These are phyloP conservation scores for Colletotrichum theobromicola DNA, from an alignment of 2,329 filamentous ascomycete genomes.

Conservation along the genomic window DNA sequence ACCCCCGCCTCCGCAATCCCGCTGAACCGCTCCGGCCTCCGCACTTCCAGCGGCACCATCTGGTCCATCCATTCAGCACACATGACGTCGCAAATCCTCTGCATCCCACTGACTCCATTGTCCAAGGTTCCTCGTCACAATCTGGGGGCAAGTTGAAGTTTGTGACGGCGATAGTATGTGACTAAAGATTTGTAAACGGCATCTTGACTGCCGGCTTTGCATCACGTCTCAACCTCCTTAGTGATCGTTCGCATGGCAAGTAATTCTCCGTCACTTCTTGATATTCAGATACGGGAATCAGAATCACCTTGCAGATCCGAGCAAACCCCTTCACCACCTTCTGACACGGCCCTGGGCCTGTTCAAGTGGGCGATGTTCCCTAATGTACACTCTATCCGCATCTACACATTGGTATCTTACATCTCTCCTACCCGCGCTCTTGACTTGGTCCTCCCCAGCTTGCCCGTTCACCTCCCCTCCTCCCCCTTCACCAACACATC, in stretches of 20 bases:
- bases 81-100: neutral
- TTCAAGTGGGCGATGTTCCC: neutral
- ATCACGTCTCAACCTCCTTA: neutral
- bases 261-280: neutral
- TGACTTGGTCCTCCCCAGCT: too few species aligned
- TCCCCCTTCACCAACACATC: slow-evolving; percentile 31
- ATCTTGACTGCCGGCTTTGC: neutral
- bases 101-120: too few species aligned
- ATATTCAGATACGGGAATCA: neutral
- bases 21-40: neutral
- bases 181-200: neutral
- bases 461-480: neutral
- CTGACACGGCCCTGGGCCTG: neutral
- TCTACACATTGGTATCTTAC: slow-evolving; percentile 4
- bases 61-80: neutral
- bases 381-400: slow-evolving; percentile 8
- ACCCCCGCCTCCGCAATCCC: neutral
- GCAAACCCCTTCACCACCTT: neutral
- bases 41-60: neutral
- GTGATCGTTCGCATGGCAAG: neutral
- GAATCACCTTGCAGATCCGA: neutral
- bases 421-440: too few species aligned
- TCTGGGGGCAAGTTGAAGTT: too few species aligned
- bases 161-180: neutral
- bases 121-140: too few species aligned